phyloP scores from a whole-genome alignment of 1,139 yeast genomes.

The Nakaseomyces uthaithaninus region DNA sequence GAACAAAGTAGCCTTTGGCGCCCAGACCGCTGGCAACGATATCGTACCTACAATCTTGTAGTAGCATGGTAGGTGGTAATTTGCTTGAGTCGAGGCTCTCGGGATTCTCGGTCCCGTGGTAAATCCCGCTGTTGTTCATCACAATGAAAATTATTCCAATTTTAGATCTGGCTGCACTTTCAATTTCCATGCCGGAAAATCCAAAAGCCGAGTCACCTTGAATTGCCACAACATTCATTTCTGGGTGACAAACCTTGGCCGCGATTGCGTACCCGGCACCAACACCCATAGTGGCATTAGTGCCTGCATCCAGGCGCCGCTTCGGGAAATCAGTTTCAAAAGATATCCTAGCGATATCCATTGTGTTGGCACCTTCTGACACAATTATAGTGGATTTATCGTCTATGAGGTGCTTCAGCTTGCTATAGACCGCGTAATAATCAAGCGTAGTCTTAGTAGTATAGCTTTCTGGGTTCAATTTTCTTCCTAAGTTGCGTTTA shows the following conservation, averaged over 20 bases:
- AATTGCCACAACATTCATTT: conserved; percentile 44
- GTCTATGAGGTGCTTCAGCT: conserved; percentile 36
- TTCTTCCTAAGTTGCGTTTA: conserved; percentile 29
- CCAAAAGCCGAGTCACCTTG: conserved; percentile 72
- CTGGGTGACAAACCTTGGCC: conserved; percentile 43
- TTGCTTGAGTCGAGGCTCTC: conserved; percentile 23
- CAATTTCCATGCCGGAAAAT: conserved; percentile 57
- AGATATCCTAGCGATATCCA: conserved; percentile 57
- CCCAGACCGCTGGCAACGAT: conserved; percentile 47
- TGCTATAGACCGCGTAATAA: conserved; percentile 47
- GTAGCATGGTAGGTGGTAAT: conserved; percentile 50
- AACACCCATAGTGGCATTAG: conserved; percentile 66
- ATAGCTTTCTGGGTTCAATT: conserved; percentile 24
- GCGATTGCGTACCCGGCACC: conserved; percentile 62
- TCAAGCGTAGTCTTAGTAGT: conserved; percentile 30
- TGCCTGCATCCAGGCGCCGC: conserved; percentile 56
- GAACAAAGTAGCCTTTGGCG: conserved; percentile 43
- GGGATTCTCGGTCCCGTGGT: conserved; percentile 44
- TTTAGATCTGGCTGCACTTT: conserved; percentile 48
- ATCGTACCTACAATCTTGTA: conserved; percentile 48
- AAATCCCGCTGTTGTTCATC: conserved; percentile 62
- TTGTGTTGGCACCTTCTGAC: conserved; percentile 63
- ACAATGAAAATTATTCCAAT: conserved; percentile 49
- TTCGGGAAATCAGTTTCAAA: conserved; percentile 47
- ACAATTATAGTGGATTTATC: conserved; percentile 37